Evolutionary conservation across 2,329 filamentous ascomycete genomes (phyloP), one percentile per base, ranked within the genome.

Genomic region (Pseudocercospora vitis): DNA sequence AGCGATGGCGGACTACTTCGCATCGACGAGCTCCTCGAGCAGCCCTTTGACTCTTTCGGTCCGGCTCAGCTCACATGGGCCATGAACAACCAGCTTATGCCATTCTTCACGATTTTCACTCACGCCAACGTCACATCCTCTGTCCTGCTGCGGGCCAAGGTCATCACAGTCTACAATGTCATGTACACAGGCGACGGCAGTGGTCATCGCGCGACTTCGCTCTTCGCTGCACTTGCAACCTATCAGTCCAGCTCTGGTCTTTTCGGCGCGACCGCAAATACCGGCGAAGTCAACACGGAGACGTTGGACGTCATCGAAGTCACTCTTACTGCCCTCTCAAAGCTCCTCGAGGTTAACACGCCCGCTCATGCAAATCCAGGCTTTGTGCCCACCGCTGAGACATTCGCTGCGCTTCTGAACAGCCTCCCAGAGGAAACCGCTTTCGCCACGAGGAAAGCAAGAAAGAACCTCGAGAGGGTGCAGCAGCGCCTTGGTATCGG

Each of bases 81-180:
- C 6, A 14, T 2, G 45, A 23, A 11, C 14, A 51, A 21, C 2
- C 44, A 48, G 31, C 50, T 60, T 7, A 11, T 50, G n/a, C 55
- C 52, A 2, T 56, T 39, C 52, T 52, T 60, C 44, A 47, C 23
- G 28, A 40, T 60, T 1, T 32, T 60, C 4, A 51, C 52, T 12
- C 50, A 60, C 21, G 19, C 53, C 8, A 50, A 14, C n/a, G 52
- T 59, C n/a, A n/a, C n/a, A n/a, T n/a, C n/a, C n/a, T n/a, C n/a
- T n/a, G n/a, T n/a, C n/a, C n/a, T n/a, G 2, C 16, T 50, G 2
- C 32, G 19, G 5, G 55, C 54, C 3, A 31, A 26, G 9, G 48
- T 59, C 2, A 21, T 55, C 1, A 47, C 53, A 31, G 32, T 24
- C n/a, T n/a, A n/a, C n/a, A n/a, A 3, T 39, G 40, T 5, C 46